These are phyloP conservation scores for Thelephora terrestris DNA, from an alignment of 1,284 basidiomycete genomes.

Conservation along the genomic window DNA sequence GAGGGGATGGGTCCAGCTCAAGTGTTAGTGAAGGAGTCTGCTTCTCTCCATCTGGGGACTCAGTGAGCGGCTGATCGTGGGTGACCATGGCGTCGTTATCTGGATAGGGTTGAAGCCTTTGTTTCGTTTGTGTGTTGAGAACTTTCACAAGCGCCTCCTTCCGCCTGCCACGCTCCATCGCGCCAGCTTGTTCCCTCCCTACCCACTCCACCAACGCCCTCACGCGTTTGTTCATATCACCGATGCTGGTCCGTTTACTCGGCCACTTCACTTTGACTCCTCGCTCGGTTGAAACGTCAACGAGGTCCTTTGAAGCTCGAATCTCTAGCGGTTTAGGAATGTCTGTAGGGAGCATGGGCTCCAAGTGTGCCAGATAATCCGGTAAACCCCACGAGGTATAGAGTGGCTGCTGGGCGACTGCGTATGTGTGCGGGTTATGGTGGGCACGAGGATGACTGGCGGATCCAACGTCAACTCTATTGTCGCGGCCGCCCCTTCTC, in stretches of 20 bases:
- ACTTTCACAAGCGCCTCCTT: slow-evolving; percentile 54
- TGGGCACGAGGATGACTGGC: slow-evolving; percentile 35
- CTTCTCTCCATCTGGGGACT: slow-evolving; percentile 17
- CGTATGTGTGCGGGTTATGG: slow-evolving; percentile 66
- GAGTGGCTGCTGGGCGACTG: slow-evolving; percentile 63
- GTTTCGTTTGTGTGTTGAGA: slow-evolving; percentile 26
- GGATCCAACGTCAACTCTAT: slow-evolving; percentile 22
- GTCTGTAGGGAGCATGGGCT: slow-evolving; percentile 72
- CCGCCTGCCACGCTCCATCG: slow-evolving; percentile 61
- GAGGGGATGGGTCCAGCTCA: slow-evolving; percentile 3
- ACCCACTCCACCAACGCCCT: slow-evolving; percentile 90
- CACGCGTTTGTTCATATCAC: slow-evolving; percentile 96
- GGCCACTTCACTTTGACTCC: slow-evolving; percentile 94
- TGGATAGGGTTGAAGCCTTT: slow-evolving; percentile 2
- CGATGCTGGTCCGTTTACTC: slow-evolving; percentile 85
- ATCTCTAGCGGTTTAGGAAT: slow-evolving; percentile 72
- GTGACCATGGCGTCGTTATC: slow-evolving; percentile 6
- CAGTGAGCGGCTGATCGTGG: slow-evolving; percentile 8
- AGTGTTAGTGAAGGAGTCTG: background rate
- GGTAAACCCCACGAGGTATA: slow-evolving; percentile 85
- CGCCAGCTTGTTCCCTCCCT: slow-evolving; percentile 71
- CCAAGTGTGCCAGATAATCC: slow-evolving; percentile 86
- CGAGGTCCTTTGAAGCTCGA: slow-evolving; percentile 31
- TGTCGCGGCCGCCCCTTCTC: background rate
- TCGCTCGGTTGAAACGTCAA: slow-evolving; percentile 62